Base-by-base conservation (phyloP, 1,139 yeast genomes). In the Kurtzmaniella quercitrusa region DNA sequence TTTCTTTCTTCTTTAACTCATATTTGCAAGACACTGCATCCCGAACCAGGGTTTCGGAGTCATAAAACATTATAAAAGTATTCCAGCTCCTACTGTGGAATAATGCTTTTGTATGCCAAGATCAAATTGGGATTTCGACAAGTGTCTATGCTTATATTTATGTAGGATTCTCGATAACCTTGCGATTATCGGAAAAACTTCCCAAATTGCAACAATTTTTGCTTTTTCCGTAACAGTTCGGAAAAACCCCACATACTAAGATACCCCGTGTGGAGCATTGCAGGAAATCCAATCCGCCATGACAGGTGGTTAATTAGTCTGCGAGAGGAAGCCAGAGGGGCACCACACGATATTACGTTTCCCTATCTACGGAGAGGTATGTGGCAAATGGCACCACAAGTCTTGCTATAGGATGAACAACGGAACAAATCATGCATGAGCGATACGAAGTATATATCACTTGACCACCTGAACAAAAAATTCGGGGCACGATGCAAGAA, bases 1-100 rank as follows among this genome's bases (percentile, higher is more conserved):
- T 51, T 7, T 60, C 59, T 7, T 43, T 52, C 45, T 62, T 66
- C 19, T 65, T 56, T 2, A 69, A 53, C 5, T 62, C 53, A 45
- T 70, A 70, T 27, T 66, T 65, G 48, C 74, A 65, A n/a, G 63
- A 65, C 41, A 36, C 16, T 36, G 38, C 25, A 3, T 15, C 15
- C 11, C 17, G 25, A 4, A 18, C 25, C 15, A 4, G 38, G 14
- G 24, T 3, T 15, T 36, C 25, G 10, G 24, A 4, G n/a, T 36
- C 15, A 11, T 15, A 21, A 14, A 36, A 36, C 24, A 36, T 19
- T 11, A 36, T 27, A 27, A n/a, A 27, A 4, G 5, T 27, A 11
- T 11, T 27, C 31, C n/a, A n/a, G n/a, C n/a, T n/a, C n/a, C 14
- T 27, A 4, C 5, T 27, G 6, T 27, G 12, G n/a, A 27, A 10